These are phyloP conservation scores for Cordyceps militaris DNA, from an alignment of 2,329 filamentous ascomycete genomes.

Conservation along the genomic window DNA sequence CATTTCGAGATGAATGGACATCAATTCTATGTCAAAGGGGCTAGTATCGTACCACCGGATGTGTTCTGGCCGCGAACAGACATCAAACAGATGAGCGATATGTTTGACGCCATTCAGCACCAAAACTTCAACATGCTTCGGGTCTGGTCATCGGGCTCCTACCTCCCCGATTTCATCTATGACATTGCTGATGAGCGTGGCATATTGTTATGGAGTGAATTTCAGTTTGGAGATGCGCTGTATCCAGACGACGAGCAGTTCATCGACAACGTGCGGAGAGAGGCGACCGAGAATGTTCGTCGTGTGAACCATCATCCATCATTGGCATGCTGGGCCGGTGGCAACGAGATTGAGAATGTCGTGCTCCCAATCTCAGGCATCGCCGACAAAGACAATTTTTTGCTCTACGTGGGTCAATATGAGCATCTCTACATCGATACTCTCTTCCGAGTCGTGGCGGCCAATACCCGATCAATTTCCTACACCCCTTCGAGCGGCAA, in stretches of 20 bases:
- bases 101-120: conserved; percentile 42
- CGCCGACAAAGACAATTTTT: not conserved
- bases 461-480: conserved; percentile 8
- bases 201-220: conserved; percentile 56
- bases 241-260: conserved; percentile 50
- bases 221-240: conserved; percentile 53
- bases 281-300: conserved; percentile 54
- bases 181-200: conserved; percentile 56
- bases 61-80: conserved; percentile 57
- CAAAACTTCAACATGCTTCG: conserved; percentile 57
- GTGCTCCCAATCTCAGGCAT: conserved; percentile 29
- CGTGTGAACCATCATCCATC: conserved; percentile 54
- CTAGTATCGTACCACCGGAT: conserved; percentile 57
- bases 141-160: conserved; percentile 54
- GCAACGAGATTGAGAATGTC: conserved; percentile 54
- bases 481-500: conserved; percentile 11
- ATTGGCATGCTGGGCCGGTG: conserved; percentile 46
- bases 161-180: conserved; percentile 55
- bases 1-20: conserved; percentile 60
- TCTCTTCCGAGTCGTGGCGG: conserved; percentile 5
- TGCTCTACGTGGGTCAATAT: conserved; percentile 6
- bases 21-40: conserved; percentile 57
- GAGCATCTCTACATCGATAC: conserved; percentile 10
- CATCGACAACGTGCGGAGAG: conserved; percentile 46
- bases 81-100: conserved; percentile 38